A percentile compares a stretch with the other conserved stretches of the same genome.
phyloP scores from a whole-genome alignment of 306 rosid genomes.

The Gillenia trifoliata region DNA sequence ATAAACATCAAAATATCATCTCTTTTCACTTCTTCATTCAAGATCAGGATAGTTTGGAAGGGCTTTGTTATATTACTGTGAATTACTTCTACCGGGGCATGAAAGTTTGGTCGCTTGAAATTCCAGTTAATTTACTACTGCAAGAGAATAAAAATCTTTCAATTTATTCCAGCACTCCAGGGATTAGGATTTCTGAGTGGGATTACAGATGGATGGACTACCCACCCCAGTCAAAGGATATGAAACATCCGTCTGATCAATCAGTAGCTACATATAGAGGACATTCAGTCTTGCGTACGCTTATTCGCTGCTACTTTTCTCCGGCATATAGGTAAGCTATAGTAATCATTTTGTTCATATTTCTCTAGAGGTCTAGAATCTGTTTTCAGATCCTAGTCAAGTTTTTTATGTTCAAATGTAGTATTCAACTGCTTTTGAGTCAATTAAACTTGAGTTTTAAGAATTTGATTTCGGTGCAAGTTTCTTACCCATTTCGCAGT shows the following conservation, averaged over 20 bases:
- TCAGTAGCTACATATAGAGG: constrained; percentile 78
- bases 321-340: constrained; percentile 62
- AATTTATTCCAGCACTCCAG: constrained; percentile 34
- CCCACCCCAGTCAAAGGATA: constrained; percentile 49
- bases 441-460: background rate
- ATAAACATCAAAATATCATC: background rate
- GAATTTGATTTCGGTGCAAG: background rate
- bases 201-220: constrained; percentile 93
- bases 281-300: constrained; percentile 74
- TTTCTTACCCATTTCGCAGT: background rate
- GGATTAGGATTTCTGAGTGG: constrained; percentile 54
- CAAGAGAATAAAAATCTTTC: background rate
- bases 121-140: background rate
- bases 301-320: constrained; percentile 85
- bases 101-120: background rate
- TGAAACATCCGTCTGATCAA: constrained; percentile 63
- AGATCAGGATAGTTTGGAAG: background rate
- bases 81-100: background rate
- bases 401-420: background rate
- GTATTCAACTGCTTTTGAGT: background rate
- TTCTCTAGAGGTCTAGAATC: background rate
- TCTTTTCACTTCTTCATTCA: background rate
- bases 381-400: background rate
- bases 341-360: background rate
- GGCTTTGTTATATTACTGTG: background rate